Percentiles rank a stretch among this genome's conserved stretches.
Evolutionary conservation across 2,329 filamentous ascomycete genomes (phyloP).

Genomic region (Phaeoacremonium minimum): DNA sequence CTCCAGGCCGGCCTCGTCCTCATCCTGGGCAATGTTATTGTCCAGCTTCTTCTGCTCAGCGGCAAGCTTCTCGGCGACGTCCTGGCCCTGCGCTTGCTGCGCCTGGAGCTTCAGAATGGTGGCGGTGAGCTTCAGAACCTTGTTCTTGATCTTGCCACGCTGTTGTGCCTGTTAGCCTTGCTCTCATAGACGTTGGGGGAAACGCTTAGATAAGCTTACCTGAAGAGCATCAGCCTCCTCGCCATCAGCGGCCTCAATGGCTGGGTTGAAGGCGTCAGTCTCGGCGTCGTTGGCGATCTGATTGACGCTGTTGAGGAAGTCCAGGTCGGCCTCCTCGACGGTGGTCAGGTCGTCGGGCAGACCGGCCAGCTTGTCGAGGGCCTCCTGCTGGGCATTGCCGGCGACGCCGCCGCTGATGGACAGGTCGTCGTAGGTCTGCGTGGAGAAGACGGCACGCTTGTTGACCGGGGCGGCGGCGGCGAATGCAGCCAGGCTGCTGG

Average conservation of each 20-base stretch:
- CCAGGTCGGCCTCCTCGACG: constrained; percentile 33
- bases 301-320: constrained; percentile 34
- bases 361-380: constrained; percentile 20
- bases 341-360: constrained; percentile 27
- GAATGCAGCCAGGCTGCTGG: constrained; percentile 12
- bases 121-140: constrained; percentile 42
- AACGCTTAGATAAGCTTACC: constrained; percentile 15
- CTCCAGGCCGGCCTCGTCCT: constrained; percentile 28
- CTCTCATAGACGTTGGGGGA: neutral
- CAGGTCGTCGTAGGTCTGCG: constrained; percentile 27
- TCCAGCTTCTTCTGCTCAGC: constrained; percentile 38
- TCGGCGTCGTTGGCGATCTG: constrained; percentile 41
- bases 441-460: constrained; percentile 19
- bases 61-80: constrained; percentile 28
- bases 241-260: constrained; percentile 33
- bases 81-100: constrained; percentile 36
- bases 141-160: constrained; percentile 45
- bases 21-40: constrained; percentile 38
- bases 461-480: constrained; percentile 16
- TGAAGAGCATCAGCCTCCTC: constrained; percentile 32
- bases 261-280: constrained; percentile 38
- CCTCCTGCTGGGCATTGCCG: constrained; percentile 26
- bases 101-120: constrained; percentile 37
- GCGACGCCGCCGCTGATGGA: constrained; percentile 28
- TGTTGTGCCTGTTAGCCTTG: constrained; percentile 7